These are phyloP conservation scores for Quercus lobata DNA, from an alignment of 331 rosid species.

Conservation along the genomic window DNA sequence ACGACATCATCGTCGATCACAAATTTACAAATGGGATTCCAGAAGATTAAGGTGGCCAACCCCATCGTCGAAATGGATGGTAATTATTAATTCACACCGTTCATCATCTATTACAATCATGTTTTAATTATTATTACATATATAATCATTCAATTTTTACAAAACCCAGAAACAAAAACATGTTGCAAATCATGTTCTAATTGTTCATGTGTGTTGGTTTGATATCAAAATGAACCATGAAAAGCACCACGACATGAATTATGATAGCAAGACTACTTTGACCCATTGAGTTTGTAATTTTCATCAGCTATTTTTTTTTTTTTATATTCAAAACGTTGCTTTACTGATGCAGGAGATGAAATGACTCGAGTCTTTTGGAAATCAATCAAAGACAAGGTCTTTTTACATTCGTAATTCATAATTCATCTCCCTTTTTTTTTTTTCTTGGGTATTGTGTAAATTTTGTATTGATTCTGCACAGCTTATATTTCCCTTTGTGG, in stretches of 20 bases:
- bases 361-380: slow-evolving; percentile 58
- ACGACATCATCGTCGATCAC: too few relatives aligned
- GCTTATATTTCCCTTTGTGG: slow-evolving; percentile 53
- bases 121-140: too few relatives aligned
- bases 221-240: too few relatives aligned
- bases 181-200: neutral
- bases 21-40: slow-evolving; percentile 29
- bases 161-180: too few relatives aligned
- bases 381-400: slow-evolving; percentile 50
- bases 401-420: slow-evolving; percentile 10
- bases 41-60: slow-evolving; percentile 53
- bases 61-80: slow-evolving; percentile 90
- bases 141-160: too few relatives aligned
- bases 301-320: neutral
- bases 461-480: slow-evolving; percentile 1
- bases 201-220: too few relatives aligned
- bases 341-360: slow-evolving; percentile 44
- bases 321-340: slow-evolving; percentile 5
- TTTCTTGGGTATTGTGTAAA: neutral
- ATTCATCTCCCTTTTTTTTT: neutral
- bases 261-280: neutral
- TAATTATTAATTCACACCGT: slow-evolving; percentile 5
- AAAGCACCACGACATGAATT: too few relatives aligned
- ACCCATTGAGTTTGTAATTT: neutral
- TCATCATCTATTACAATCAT: neutral